Conservation (phyloP, 2,329 filamentous ascomycete species). For the Cladosporium colombiae region DNA sequence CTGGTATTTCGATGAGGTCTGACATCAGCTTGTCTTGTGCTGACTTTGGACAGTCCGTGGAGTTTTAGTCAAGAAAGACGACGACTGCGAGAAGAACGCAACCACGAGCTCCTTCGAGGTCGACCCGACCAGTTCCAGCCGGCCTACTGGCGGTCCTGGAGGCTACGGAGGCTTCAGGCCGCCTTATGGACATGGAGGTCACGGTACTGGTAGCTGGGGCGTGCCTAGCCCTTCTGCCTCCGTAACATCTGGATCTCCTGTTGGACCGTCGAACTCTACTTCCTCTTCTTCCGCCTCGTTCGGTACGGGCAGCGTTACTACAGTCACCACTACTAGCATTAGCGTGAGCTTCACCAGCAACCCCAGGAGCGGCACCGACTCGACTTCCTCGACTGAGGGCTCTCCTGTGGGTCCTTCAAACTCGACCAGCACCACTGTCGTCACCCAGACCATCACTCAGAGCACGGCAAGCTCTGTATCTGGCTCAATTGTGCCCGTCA, state of each 20-base stretch:
- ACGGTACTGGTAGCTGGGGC: slow-evolving; percentile 12
- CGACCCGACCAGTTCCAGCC: slow-evolving; percentile 8
- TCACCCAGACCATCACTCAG: slow-evolving; percentile 15
- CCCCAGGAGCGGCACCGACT: slow-evolving; percentile 18
- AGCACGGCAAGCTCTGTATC: slow-evolving; percentile 2
- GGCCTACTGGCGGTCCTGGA: slow-evolving; percentile 15
- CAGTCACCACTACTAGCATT: background rate
- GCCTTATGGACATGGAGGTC: slow-evolving; percentile 13
- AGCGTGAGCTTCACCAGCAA: slow-evolving; percentile 10
- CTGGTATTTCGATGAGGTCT: slow-evolving; percentile 17
- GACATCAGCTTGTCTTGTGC: background rate
- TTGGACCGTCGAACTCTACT: slow-evolving; percentile 11
- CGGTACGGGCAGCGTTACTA: background rate
- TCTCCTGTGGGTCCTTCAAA: slow-evolving; percentile 18
- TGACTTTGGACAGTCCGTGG: slow-evolving; percentile 21
- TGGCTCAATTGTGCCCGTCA: background rate
- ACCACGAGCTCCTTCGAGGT: slow-evolving; percentile 18
- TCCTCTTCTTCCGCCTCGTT: background rate
- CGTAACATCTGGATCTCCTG: slow-evolving; percentile 14
- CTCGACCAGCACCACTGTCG: slow-evolving; percentile 2
- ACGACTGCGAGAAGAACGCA: slow-evolving; percentile 22
- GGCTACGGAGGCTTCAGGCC: slow-evolving; percentile 20
- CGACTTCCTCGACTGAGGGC: slow-evolving; percentile 20
- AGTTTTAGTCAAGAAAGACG: slow-evolving; percentile 21
- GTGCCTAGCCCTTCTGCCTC: slow-evolving; percentile 7